Evolutionary conservation across 176 grass and related monocot genomes (phyloP).

Genomic region (Carex cristatella): DNA sequence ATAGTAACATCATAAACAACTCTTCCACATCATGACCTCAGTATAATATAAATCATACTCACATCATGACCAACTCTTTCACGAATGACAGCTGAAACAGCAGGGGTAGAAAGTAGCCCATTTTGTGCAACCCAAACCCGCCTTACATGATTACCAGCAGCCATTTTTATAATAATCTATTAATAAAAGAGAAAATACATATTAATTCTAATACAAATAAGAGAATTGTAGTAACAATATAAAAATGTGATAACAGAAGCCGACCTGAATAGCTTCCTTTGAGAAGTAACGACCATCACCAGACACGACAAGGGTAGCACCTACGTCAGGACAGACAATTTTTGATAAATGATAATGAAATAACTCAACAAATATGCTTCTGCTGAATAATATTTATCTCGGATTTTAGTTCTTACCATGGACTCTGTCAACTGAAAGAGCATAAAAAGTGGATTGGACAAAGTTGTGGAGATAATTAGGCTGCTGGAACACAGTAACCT

Average conservation of each 20-base stretch:
- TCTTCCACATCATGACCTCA: neutral
- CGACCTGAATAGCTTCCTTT: conserved; percentile 94
- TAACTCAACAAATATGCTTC: neutral
- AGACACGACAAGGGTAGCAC: conserved; percentile 94
- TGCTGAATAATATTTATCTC: neutral
- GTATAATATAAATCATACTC: conserved; percentile 37
- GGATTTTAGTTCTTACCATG: conserved; percentile 40
- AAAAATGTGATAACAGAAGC: neutral
- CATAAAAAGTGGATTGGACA: conserved; percentile 93
- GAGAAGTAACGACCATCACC: conserved; percentile 99
- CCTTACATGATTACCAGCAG: conserved; percentile 87
- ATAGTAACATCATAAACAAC: neutral
- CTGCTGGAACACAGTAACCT: conserved; percentile 94
- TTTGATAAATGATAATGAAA: conserved; percentile 1
- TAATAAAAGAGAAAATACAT: neutral
- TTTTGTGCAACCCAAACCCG: conserved; percentile 91
- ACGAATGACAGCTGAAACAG: conserved; percentile 88
- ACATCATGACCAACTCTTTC: conserved; percentile 94
- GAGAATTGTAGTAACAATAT: neutral
- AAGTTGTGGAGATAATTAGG: conserved; percentile 93
- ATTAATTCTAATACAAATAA: neutral
- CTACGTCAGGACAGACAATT: conserved; percentile 34
- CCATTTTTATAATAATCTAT: conserved; percentile 97
- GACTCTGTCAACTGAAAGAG: conserved; percentile 74
- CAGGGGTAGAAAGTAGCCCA: conserved; percentile 87